Conservation (phyloP, 2,329 filamentous ascomycete species). For the Arthrobotrys iridis region DNA sequence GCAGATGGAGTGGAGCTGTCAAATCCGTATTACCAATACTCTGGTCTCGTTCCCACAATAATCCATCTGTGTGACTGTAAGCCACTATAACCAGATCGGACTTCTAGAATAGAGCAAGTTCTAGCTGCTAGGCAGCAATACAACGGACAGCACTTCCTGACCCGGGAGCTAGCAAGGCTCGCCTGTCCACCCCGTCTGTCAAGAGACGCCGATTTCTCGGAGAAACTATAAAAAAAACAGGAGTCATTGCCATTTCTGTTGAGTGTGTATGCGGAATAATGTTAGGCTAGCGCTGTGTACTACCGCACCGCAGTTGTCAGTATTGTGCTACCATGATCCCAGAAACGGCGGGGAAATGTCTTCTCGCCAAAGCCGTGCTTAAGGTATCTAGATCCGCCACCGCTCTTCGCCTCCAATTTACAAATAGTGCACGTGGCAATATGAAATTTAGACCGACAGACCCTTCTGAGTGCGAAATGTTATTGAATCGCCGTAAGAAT, state of each 20-base stretch:
- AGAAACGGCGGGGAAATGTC: constrained; percentile 6
- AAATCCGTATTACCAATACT: constrained; percentile 48
- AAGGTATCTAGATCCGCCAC: constrained; percentile 31
- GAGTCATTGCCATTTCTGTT: background rate
- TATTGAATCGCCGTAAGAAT: background rate
- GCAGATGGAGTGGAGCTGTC: constrained; percentile 32
- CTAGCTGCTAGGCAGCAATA: constrained; percentile 44
- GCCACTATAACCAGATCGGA: constrained; percentile 23
- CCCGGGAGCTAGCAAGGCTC: background rate
- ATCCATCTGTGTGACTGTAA: constrained; percentile 26
- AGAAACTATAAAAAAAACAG: background rate
- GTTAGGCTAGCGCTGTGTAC: constrained; percentile 36
- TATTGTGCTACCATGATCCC: constrained; percentile 20
- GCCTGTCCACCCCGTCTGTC: background rate
- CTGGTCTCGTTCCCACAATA: too few relatives aligned
- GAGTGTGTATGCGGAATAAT: constrained; percentile 1
- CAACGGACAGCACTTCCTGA: background rate
- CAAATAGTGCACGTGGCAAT: constrained; percentile 35
- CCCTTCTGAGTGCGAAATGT: background rate
- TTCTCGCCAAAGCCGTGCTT: constrained; percentile 33
- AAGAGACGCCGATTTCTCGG: background rate
- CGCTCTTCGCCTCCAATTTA: constrained; percentile 27
- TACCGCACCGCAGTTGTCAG: constrained; percentile 28
- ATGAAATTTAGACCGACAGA: background rate
- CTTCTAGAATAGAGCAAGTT: constrained; percentile 31